A percentile compares a stretch with the other conserved stretches of the same genome.
Evolutionary conservation across 495 filamentous ascomycete genomes (phyloP).

Genomic region (Sordaria brevicollis): DNA sequence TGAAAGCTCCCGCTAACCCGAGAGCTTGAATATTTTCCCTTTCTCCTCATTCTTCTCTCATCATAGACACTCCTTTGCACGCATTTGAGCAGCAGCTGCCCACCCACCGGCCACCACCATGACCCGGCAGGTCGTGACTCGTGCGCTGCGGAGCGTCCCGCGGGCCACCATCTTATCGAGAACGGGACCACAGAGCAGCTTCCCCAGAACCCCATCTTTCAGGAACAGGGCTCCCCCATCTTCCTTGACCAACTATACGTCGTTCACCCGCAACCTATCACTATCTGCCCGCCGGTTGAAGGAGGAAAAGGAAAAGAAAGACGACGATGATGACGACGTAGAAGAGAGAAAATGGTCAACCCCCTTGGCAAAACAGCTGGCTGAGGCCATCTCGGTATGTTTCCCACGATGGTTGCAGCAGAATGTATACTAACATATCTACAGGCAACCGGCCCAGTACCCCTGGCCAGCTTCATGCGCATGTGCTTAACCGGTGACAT

Average conservation of each 20-base stretch:
- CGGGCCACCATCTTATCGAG: conserved; percentile 7
- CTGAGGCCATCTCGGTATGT: conserved; percentile 69
- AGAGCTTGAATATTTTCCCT: neutral
- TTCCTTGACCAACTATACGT: neutral
- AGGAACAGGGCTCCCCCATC: neutral
- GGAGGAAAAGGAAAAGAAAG: no score
- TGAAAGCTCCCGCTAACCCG: neutral
- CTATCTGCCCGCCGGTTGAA: conserved; percentile 2
- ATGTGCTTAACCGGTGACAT: conserved; percentile 87
- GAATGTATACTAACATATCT: neutral
- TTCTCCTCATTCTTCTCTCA: neutral
- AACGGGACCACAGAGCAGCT: neutral
- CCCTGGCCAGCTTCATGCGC: conserved; percentile 92
- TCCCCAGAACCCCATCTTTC: neutral
- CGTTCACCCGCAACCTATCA: conserved; percentile 9
- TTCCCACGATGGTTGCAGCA: neutral
- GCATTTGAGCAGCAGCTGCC: neutral
- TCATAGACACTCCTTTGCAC: neutral
- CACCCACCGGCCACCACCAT: conserved; percentile 1
- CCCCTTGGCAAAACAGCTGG: conserved; percentile 74
- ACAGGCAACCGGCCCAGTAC: conserved; percentile 75
- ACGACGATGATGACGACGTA: conserved; percentile 15
- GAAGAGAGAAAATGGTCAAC: conserved; percentile 67
- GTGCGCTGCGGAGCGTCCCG: conserved; percentile 8
- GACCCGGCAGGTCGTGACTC: conserved; percentile 14